These are phyloP conservation scores for Ganoderma lingzhi DNA, from an alignment of 1,284 basidiomycete species.

Conservation along the genomic window DNA sequence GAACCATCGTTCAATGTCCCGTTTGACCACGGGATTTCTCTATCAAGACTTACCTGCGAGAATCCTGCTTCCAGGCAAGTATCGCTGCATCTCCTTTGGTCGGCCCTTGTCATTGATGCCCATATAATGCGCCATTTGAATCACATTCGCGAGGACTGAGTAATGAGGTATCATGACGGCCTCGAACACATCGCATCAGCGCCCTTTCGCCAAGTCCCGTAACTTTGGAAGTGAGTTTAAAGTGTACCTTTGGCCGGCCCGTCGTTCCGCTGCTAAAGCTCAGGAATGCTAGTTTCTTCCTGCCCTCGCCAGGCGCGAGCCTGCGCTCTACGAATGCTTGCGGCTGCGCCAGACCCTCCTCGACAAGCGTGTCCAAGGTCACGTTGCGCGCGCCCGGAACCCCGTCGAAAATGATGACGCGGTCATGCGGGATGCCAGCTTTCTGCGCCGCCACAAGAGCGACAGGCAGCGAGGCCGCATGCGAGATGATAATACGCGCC, in stretches of 20 bases:
- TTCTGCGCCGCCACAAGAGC: conserved; percentile 58
- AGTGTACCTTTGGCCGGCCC: conserved; percentile 73
- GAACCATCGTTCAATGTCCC: neutral
- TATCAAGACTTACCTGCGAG: conserved; percentile 52
- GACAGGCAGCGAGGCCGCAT: conserved; percentile 56
- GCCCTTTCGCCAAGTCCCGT: neutral
- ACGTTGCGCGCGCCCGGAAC: conserved; percentile 24
- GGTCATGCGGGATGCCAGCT: conserved; percentile 57
- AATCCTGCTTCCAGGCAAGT: conserved; percentile 62
- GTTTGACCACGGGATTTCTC: too few species aligned
- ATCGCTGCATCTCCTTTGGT: conserved; percentile 45
- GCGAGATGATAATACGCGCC: conserved; percentile 62
- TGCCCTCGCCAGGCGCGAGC: conserved; percentile 68
- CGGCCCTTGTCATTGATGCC: conserved; percentile 51
- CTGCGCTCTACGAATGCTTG: conserved; percentile 54
- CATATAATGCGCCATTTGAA: conserved; percentile 65
- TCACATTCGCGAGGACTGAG: conserved; percentile 69
- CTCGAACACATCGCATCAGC: conserved; percentile 41
- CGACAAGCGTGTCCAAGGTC: conserved; percentile 61
- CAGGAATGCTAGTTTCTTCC: conserved; percentile 74
- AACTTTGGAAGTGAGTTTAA: neutral
- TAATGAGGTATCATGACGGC: conserved; percentile 79
- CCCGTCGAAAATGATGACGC: conserved; percentile 60
- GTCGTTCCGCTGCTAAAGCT: conserved; percentile 86
- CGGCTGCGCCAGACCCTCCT: conserved; percentile 53